These are phyloP conservation scores for Trichophyton benhamiae DNA, from an alignment of 2,329 filamentous ascomycete genomes.

Conservation along the genomic window DNA sequence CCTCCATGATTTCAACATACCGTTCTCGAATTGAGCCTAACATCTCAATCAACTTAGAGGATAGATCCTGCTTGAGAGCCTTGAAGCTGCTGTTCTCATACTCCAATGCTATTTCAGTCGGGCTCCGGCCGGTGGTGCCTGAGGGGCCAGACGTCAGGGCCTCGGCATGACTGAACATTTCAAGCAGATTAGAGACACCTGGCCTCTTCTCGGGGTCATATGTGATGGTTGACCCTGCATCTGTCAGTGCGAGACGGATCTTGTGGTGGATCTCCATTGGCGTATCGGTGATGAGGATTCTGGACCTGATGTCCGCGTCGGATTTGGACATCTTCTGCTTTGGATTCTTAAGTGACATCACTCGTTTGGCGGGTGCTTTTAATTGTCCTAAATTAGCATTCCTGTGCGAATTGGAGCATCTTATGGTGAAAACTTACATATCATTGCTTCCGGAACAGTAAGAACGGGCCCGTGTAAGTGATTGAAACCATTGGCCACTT, in stretches of 20 bases:
- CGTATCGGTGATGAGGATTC: slow-evolving; percentile 70
- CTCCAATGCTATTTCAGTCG: slow-evolving; percentile 37
- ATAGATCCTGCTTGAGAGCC: slow-evolving; percentile 53
- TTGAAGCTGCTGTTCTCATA: slow-evolving; percentile 38
- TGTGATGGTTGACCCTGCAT: slow-evolving; percentile 52
- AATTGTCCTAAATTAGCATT: neutral
- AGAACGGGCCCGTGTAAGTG: slow-evolving; percentile 54
- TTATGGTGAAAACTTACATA: slow-evolving; percentile 42
- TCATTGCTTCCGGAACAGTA: slow-evolving; percentile 55
- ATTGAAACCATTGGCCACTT: slow-evolving; percentile 81
- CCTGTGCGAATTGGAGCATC: neutral
- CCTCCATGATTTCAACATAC: slow-evolving; percentile 12
- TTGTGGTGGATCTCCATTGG: slow-evolving; percentile 54
- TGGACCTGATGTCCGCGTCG: slow-evolving; percentile 54
- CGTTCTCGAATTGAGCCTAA: slow-evolving; percentile 26
- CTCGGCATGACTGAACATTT: slow-evolving; percentile 63
- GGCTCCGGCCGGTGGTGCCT: slow-evolving; percentile 16
- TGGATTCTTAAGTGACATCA: slow-evolving; percentile 81
- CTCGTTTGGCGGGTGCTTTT: slow-evolving; percentile 65
- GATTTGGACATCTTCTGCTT: slow-evolving; percentile 91
- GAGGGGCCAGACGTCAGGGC: slow-evolving; percentile 13
- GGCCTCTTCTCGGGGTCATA: slow-evolving; percentile 62
- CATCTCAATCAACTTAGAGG: slow-evolving; percentile 30
- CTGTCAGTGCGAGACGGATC: slow-evolving; percentile 62
- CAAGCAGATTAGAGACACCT: slow-evolving; percentile 76